A percentile compares a stretch with the other conserved stretches of the same genome.
phyloP scores from a whole-genome alignment of 352 stramenopile species.

The Aphanomyces euteiches region DNA sequence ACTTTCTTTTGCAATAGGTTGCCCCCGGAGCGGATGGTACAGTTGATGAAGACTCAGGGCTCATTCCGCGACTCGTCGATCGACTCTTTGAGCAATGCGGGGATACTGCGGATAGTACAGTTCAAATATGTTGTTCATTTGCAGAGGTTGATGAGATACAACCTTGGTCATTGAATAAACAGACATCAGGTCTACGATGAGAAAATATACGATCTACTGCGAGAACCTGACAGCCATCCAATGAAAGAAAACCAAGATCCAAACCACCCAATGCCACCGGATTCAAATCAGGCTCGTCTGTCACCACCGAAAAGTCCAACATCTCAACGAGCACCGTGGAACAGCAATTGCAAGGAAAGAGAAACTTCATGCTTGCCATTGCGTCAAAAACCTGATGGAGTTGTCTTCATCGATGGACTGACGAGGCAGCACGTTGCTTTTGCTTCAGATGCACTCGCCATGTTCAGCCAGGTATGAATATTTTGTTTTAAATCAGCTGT shows the following conservation, averaged over 20 bases:
- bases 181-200: conserved; percentile 67
- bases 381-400: conserved; percentile 59
- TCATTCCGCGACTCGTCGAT: conserved; percentile 58
- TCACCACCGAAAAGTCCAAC: conserved; percentile 1
- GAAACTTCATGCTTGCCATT: conserved; percentile 53
- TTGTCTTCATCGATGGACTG: conserved; percentile 66
- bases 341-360: conserved; percentile 44
- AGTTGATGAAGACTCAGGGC: conserved; percentile 36
- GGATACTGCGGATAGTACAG: too few relatives aligned
- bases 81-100: conserved; percentile 47
- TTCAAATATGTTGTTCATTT: conserved; percentile 43
- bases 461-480: conserved; percentile 50
- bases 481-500: too few relatives aligned
- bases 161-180: not conserved
- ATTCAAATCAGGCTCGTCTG: not conserved
- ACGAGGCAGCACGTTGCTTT: conserved; percentile 50
- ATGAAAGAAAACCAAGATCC: not conserved
- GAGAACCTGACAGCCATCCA: too few relatives aligned
- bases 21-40: not conserved
- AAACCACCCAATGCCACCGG: not conserved
- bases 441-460: conserved; percentile 48
- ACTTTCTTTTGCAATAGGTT: not conserved
- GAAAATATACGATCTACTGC: conserved; percentile 65
- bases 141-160: not conserved
- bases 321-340: conserved; percentile 45